These are phyloP conservation scores for Mycena chlorophos DNA, from an alignment of 768 basidiomycete genomes.

Conservation along the genomic window DNA sequence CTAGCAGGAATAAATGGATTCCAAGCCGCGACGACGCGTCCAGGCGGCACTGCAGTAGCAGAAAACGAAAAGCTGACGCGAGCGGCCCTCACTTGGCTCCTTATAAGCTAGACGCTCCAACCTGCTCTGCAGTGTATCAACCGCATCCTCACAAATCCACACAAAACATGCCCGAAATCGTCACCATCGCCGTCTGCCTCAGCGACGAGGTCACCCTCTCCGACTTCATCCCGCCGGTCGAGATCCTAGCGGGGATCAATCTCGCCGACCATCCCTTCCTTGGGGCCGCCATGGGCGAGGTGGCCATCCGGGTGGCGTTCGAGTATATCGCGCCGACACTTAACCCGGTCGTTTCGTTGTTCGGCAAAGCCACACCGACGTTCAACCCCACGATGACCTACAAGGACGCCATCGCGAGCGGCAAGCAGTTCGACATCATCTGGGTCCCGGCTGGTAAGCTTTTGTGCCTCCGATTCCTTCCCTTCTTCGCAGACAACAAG, in stretches of 20 bases:
- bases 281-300: background rate
- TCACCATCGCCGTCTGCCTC: background rate
- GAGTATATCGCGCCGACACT: too few relatives aligned
- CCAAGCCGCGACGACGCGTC: too few relatives aligned
- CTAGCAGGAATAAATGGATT: too few relatives aligned
- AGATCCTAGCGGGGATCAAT: background rate
- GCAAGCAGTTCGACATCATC: background rate
- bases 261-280: background rate
- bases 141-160: too few relatives aligned
- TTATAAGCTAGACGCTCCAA: too few relatives aligned
- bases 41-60: too few relatives aligned
- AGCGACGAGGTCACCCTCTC: background rate
- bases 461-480: background rate
- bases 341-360: too few relatives aligned
- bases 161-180: too few relatives aligned
- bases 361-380: too few relatives aligned
- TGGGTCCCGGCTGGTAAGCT: background rate
- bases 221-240: background rate
- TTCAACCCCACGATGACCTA: background rate
- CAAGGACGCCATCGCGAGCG: background rate
- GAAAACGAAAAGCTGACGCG: too few relatives aligned
- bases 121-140: too few relatives aligned
- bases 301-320: background rate
- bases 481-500: background rate
- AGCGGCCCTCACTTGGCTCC: too few relatives aligned